A percentile compares a stretch with the other conserved stretches of the same genome.
These are phyloP conservation scores for Saposhnikovia divaricata DNA, from an alignment of 129 eudicot species.

Conservation along the genomic window DNA sequence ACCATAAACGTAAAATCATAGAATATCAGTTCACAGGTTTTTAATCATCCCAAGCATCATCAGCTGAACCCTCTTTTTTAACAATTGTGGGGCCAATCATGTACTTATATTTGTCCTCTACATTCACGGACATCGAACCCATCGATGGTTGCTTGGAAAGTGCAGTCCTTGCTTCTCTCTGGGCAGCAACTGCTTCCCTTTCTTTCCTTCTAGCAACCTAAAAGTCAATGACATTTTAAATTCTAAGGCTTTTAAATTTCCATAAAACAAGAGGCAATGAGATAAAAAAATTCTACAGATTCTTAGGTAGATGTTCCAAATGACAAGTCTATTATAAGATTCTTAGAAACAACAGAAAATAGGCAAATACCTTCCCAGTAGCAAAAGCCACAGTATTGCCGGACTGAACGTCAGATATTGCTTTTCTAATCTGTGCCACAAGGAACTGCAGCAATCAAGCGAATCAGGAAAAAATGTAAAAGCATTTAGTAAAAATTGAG, in stretches of 20 bases:
- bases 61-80: conserved; percentile 73
- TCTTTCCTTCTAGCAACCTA: conserved; percentile 81
- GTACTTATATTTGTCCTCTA: conserved; percentile 79
- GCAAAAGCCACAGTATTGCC: conserved; percentile 71
- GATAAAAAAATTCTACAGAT: neutral
- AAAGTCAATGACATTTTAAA: neutral
- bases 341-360: neutral
- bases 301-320: neutral
- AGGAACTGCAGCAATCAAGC: conserved; percentile 41
- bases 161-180: conserved; percentile 49
- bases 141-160: conserved; percentile 35
- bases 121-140: conserved; percentile 52
- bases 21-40: neutral
- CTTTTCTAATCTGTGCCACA: conserved; percentile 78
- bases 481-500: neutral
- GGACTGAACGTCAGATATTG: conserved; percentile 72
- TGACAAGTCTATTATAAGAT: neutral
- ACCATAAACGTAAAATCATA: neutral
- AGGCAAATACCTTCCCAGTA: conserved; percentile 54
- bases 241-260: neutral
- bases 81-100: conserved; percentile 55
- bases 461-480: conserved; percentile 8
- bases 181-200: conserved; percentile 63
- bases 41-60: conserved; percentile 84
- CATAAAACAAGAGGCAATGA: neutral